These are phyloP conservation scores for Boletus reticuloceps DNA, from an alignment of 768 basidiomycete species.

Conservation along the genomic window DNA sequence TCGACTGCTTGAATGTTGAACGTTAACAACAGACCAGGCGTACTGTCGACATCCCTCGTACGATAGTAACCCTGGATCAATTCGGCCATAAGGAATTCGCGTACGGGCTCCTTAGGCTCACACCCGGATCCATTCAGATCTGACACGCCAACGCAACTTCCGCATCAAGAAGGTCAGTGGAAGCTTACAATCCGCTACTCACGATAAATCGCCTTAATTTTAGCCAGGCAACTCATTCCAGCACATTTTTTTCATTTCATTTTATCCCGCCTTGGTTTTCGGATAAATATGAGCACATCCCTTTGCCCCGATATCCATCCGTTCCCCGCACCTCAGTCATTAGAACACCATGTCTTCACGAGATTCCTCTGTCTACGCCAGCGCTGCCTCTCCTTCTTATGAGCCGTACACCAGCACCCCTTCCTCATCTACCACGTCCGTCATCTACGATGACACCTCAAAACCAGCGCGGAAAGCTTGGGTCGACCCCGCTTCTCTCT, in stretches of 20 bases:
- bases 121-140: slow-evolving; percentile 22
- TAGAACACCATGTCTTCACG: slow-evolving; percentile 26
- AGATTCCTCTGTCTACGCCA: slow-evolving; percentile 24
- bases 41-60: background rate
- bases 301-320: background rate
- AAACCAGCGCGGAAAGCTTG: slow-evolving; percentile 41
- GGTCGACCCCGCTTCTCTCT: slow-evolving; percentile 64
- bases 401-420: slow-evolving; percentile 22
- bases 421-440: slow-evolving; percentile 24
- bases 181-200: slow-evolving; percentile 22
- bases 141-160: slow-evolving; percentile 13
- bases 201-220: slow-evolving; percentile 27
- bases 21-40: background rate
- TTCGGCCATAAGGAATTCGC: background rate
- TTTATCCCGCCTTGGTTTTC: slow-evolving; percentile 8
- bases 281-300: slow-evolving; percentile 29
- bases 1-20: background rate
- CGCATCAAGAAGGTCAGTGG: slow-evolving; percentile 26
- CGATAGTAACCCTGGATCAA: slow-evolving; percentile 5
- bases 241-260: slow-evolving; percentile 11
- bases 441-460: slow-evolving; percentile 22
- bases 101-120: slow-evolving; percentile 3
- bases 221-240: slow-evolving; percentile 26
- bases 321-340: slow-evolving; percentile 1
- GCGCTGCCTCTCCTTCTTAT: slow-evolving; percentile 27